Evolutionary conservation across 2,329 filamentous ascomycete species (phyloP).

Genomic region (Elsinoe fawcettii): DNA sequence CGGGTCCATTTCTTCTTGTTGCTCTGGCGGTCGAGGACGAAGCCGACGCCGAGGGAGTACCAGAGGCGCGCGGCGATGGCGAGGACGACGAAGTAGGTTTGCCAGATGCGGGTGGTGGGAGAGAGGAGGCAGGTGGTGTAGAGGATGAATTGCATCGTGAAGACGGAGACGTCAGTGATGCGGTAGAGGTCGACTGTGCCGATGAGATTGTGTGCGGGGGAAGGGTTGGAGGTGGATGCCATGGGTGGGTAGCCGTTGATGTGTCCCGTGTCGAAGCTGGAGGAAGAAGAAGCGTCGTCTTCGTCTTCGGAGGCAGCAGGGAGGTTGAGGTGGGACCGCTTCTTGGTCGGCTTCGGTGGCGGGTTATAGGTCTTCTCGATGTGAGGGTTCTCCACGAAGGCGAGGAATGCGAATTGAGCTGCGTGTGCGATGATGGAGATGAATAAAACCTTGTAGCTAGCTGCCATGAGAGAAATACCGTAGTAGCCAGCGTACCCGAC

Average conservation of each 20-base stretch:
- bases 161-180: constrained; percentile 71
- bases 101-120: constrained; percentile 66
- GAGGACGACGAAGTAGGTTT: constrained; percentile 71
- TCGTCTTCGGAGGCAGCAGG: constrained; percentile 30
- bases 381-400: constrained; percentile 89
- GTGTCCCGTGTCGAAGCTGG: constrained; percentile 34
- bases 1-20: constrained; percentile 90
- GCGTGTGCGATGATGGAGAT: constrained; percentile 93
- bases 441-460: constrained; percentile 94
- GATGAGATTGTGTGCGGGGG: constrained; percentile 72
- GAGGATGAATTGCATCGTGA: constrained; percentile 70
- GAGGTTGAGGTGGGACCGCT: constrained; percentile 27
- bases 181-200: constrained; percentile 89
- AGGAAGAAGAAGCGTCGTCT: constrained; percentile 33
- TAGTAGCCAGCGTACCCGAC: constrained; percentile 98
- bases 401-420: constrained; percentile 87
- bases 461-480: constrained; percentile 94
- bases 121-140: constrained; percentile 65
- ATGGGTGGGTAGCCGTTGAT: constrained; percentile 31
- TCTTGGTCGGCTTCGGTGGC: constrained; percentile 62
- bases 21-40: constrained; percentile 78
- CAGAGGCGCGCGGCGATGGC: constrained; percentile 79
- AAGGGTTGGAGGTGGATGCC: constrained; percentile 47
- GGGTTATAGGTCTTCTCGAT: constrained; percentile 98
- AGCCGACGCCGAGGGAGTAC: constrained; percentile 82